Evolutionary conservation across 345 rosid genomes (phyloP).

Genomic region (Hibiscus tridactylites): DNA sequence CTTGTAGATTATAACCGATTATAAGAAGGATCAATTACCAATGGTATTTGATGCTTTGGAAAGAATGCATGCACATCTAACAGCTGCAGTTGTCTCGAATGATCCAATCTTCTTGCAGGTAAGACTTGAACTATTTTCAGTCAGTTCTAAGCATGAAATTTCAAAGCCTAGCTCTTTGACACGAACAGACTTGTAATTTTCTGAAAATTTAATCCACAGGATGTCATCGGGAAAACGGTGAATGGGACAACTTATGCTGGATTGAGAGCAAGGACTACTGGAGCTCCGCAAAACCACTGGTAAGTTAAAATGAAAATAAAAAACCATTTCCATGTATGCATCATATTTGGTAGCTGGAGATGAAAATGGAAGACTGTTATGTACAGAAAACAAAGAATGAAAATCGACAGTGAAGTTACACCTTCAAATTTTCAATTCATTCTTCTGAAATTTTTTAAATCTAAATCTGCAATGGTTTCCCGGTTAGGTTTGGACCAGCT

Average conservation of each 20-base stretch:
- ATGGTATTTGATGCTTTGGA: conserved; percentile 78
- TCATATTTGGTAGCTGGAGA: background rate
- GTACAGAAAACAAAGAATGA: background rate
- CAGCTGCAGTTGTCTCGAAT: conserved; percentile 94
- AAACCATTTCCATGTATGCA: too few relatives aligned
- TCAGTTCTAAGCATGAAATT: background rate
- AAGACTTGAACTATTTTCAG: conserved; percentile 9
- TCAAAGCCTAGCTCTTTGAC: background rate
- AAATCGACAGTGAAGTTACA: too few relatives aligned
- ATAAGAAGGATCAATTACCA: conserved; percentile 68
- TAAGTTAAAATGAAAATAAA: conserved; percentile 12
- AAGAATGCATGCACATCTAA: conserved; percentile 95
- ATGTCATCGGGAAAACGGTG: conserved; percentile 78
- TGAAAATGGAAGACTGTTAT: background rate
- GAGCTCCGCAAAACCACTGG: conserved; percentile 99
- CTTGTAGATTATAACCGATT: conserved; percentile 69
- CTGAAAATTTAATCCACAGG: conserved; percentile 35
- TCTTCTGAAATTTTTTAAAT: background rate
- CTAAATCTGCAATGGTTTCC: background rate
- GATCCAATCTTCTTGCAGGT: conserved; percentile 85
- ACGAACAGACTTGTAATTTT: background rate
- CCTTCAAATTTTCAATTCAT: background rate
- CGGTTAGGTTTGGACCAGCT: conserved; percentile 86
- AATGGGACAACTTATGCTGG: conserved; percentile 97
- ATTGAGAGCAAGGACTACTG: conserved; percentile 88